Evolutionary conservation across 2,329 filamentous ascomycete genomes (phyloP).

Genomic region (Botrytis aclada): DNA sequence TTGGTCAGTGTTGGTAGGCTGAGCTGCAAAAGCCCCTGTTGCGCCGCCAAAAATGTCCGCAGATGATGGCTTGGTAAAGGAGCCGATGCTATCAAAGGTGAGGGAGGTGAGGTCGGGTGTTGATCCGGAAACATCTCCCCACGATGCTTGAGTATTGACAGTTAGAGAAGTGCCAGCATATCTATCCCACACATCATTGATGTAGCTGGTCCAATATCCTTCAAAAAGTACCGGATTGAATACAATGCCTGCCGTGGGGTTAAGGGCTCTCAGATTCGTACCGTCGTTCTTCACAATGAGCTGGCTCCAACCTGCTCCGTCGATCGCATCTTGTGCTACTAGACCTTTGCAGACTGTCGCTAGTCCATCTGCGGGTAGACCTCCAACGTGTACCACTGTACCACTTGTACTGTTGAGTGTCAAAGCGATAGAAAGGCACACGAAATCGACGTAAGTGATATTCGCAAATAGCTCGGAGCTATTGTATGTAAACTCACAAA

Average conservation of each 20-base stretch:
- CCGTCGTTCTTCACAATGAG: conserved; percentile 40
- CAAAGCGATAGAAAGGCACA: conserved; percentile 58
- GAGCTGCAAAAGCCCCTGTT: conserved; percentile 54
- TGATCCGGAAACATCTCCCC: conserved; percentile 51
- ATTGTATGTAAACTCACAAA: conserved; percentile 68
- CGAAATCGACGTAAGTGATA: conserved; percentile 73
- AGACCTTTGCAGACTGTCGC: conserved; percentile 53
- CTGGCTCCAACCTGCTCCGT: conserved; percentile 60
- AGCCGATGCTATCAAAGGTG: conserved; percentile 43
- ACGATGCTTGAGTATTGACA: conserved; percentile 63
- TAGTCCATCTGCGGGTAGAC: conserved; percentile 55
- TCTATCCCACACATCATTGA: conserved; percentile 45
- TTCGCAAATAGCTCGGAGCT: conserved; percentile 60
- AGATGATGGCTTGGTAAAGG: conserved; percentile 55
- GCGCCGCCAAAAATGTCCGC: conserved; percentile 65
- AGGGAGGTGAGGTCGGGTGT: conserved; percentile 33
- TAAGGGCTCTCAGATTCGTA: conserved; percentile 43
- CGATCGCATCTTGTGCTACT: conserved; percentile 51
- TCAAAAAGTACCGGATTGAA: conserved; percentile 43
- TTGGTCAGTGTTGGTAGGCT: conserved; percentile 33
- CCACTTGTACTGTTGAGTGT: conserved; percentile 45
- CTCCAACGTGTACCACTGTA: conserved; percentile 48
- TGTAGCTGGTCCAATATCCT: conserved; percentile 45
- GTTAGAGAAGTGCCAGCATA: conserved; percentile 44
- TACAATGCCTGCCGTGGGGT: conserved; percentile 40